Evolutionary conservation across 2,329 filamentous ascomycete genomes (phyloP), one percentile per base, ranked within the genome.

Genomic region (Ceratocystis alfenasii): DNA sequence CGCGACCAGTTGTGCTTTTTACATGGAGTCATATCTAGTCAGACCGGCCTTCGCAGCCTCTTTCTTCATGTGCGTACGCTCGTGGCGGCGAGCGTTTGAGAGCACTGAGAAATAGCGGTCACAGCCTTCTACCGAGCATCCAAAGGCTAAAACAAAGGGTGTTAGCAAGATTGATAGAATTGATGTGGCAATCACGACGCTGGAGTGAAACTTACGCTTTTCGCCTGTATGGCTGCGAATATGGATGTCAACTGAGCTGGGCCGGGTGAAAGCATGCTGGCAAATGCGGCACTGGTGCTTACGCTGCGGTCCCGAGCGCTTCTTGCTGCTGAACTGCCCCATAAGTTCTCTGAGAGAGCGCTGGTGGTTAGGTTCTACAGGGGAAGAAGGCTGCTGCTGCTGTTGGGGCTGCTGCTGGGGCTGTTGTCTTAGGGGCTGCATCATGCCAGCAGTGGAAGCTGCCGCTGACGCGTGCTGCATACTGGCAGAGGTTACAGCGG

Each of bases 211-310:
- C 91, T 82, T 84, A 96, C 91, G 93, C 79, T 97, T 97, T 76
- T 97, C 93, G 74, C 93, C 93, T 66, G 93, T 97, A 74, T 97
- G 93, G 76, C 91, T 96, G 78, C 96, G 96, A 89, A 96, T 96
- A 74, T 97, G 93, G 41, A 93, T 97, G 74, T 96, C 93, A 48
- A 97, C 77, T 15, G 93, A 96, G 74, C 91, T 96, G 1, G 93
- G 93, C 65, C 93, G 84, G 1, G 93, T 96, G 75, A 97, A 97
- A 55, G 93, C 86, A 82, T 97, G 96, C 77, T 96, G 93, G 79
- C 93, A 97, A 68, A 97, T 89, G 78, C 96, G 96, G 83, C 93
- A 97, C 80, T 96, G 96, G 79, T 97, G 94, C 81, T 97, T 97
- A 85, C 97, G 97, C 74, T 96, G 91, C 8, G 93, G 94, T 77